Evolutionary conservation across 1,284 basidiomycete genomes (phyloP).

Genomic region (Phlebopus sp.): DNA sequence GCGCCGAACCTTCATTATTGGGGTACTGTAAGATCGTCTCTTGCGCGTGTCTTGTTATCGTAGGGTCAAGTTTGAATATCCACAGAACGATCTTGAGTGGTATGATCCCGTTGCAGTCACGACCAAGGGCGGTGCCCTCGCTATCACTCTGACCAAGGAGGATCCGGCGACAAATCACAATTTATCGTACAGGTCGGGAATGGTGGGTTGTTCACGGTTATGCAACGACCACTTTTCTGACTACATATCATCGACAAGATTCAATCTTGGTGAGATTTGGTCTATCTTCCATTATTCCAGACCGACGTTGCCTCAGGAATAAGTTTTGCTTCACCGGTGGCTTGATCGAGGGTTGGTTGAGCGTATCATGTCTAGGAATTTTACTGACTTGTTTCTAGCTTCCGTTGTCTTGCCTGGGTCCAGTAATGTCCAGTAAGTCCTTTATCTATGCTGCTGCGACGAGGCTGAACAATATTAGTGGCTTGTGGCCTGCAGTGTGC

Average conservation of each 20-base stretch:
- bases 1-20: conserved; percentile 74
- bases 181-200: conserved; percentile 52
- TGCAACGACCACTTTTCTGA: not conserved
- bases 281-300: conserved; percentile 20
- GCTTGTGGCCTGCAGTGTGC: conserved; percentile 73
- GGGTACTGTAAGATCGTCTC: conserved; percentile 37
- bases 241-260: conserved; percentile 14
- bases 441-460: not conserved
- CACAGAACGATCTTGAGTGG: conserved; percentile 46
- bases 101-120: conserved; percentile 66
- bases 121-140: conserved; percentile 60
- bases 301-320: conserved; percentile 44
- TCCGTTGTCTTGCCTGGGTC: conserved; percentile 58
- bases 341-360: conserved; percentile 57
- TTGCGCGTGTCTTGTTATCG: not conserved
- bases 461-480: conserved; percentile 33
- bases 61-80: not conserved
- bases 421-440: conserved; percentile 44
- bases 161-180: conserved; percentile 44
- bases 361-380: conserved; percentile 27
- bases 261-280: conserved; percentile 45
- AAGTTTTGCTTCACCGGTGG: conserved; percentile 87
- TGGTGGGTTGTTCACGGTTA: conserved; percentile 17
- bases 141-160: conserved; percentile 49
- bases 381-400: conserved; percentile 36